Percentiles rank a stretch among this genome's conserved stretches.
These are phyloP conservation scores for Coemansia pectinata DNA, from an alignment of 192 early-diverging fungal species.

Conservation along the genomic window DNA sequence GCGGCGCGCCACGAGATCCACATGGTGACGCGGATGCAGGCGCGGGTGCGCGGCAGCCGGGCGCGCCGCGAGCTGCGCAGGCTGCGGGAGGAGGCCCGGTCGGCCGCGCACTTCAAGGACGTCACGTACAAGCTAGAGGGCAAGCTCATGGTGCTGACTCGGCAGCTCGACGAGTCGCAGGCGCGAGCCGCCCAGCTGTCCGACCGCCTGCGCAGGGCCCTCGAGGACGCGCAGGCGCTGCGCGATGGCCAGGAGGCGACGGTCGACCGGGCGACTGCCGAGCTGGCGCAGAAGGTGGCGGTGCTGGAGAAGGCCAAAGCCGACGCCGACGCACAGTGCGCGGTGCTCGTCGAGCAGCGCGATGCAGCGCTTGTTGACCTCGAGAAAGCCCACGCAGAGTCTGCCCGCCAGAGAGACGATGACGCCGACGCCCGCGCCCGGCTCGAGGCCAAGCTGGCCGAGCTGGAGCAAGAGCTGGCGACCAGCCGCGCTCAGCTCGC, in stretches of 20 bases:
- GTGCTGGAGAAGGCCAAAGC: conserved; percentile 30
- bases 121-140: conserved; percentile 91
- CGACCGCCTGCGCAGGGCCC: conserved; percentile 47
- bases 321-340: conserved; percentile 28
- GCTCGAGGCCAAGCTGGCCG: conserved; percentile 41
- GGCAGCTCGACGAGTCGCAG: conserved; percentile 67
- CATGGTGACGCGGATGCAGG: conserved; percentile 78
- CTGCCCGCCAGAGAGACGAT: neutral
- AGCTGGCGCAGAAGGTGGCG: conserved; percentile 22
- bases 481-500: conserved; percentile 30
- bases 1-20: conserved; percentile 57
- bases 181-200: conserved; percentile 63
- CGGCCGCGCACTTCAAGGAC: conserved; percentile 92
- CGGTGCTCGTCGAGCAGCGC: conserved; percentile 5
- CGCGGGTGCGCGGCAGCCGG: conserved; percentile 62
- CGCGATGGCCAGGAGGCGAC: conserved; percentile 17
- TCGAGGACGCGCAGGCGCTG: conserved; percentile 20
- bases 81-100: conserved; percentile 82
- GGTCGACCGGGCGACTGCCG: conserved; percentile 10
- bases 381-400: neutral
- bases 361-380: neutral
- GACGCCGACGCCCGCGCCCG: neutral
- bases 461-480: conserved; percentile 42
- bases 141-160: conserved; percentile 95
- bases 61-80: conserved; percentile 67